Base-by-base conservation (phyloP, 73 alveolate species). In the Uronychia binucleata region DNA sequence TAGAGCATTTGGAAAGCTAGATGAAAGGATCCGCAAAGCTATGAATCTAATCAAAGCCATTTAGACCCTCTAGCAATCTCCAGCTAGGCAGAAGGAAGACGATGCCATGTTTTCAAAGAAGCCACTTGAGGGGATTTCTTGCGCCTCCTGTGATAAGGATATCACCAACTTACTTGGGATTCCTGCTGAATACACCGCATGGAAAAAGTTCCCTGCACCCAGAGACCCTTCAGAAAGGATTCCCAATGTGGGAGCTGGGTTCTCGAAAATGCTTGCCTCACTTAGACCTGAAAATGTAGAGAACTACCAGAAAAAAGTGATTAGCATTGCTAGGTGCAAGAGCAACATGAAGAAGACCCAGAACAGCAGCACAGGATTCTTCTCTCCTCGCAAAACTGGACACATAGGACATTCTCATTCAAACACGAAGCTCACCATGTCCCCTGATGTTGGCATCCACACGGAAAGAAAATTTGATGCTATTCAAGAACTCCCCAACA, bases 131-230 rank as follows among this genome's bases (percentile, higher is more conserved):
- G 98, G 98, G 19, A 83, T 90, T 77, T 84, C 96, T 78, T 96
- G 99, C 85, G 99, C 98, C 0, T 93, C 98, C 34, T 95, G 99
- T 57, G 99, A 93, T 79, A 96, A 95, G 67, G 87, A 91, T 82
- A 78, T 95, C 14, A 93, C 95, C 27, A 96, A 95, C 75, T 85
- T 95, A 74, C 79, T 35, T 27, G 99, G 95, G 33, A 85, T 81
- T 58, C 88, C 86, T 32, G 95, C 95, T 26, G 96, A 91, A 59
- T 91, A 75, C 86, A 75, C 85, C 58, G 90, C 96, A 1, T 95
- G 99, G 99, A 93, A 93, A 85, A 91, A 88, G 80, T 91, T 93
- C 77, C 99, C 99, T 81, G 98, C 1, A 89, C 85, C 84, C 81
- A 95, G 98, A 88, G 97, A 95, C 58, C 95, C 94, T 27, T 92